A percentile compares a stretch with the other conserved stretches of the same genome.
Evolutionary conservation across 2,329 filamentous ascomycete species (phyloP).

Genomic region (Mycogone perniciosa): DNA sequence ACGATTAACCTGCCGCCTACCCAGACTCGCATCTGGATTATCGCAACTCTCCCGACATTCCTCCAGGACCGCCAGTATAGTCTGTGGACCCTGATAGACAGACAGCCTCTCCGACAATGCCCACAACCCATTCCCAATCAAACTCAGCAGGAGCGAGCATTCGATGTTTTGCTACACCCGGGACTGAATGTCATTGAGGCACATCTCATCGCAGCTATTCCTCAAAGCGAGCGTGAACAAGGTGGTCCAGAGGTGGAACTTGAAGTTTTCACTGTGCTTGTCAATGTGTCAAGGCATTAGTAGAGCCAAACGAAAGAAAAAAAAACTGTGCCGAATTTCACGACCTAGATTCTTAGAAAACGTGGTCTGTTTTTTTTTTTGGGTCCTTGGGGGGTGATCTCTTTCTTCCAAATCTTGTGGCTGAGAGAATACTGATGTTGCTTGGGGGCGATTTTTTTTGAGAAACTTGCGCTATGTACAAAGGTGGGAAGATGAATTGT

Average conservation of each 20-base stretch:
- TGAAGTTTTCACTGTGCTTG: slow-evolving; percentile 71
- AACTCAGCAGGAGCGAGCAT: slow-evolving; percentile 57
- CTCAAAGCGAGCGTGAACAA: slow-evolving; percentile 49
- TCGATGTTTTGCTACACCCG: slow-evolving; percentile 63
- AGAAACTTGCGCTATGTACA: too few relatives aligned
- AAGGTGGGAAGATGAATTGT: not conserved
- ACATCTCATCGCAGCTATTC: slow-evolving; percentile 67
- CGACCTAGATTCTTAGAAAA: not conserved
- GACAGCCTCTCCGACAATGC: slow-evolving; percentile 48
- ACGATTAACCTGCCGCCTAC: slow-evolving; percentile 63
- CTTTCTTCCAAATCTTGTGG: not conserved
- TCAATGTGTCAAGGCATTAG: slow-evolving; percentile 47
- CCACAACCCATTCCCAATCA: slow-evolving; percentile 48
- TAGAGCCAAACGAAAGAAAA: not conserved
- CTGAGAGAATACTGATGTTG: not conserved
- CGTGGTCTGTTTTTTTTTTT: not conserved
- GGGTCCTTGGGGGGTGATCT: not conserved
- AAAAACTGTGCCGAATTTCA: slow-evolving; percentile 15
- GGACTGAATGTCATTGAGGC: slow-evolving; percentile 76
- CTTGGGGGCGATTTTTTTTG: not conserved
- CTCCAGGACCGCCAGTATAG: slow-evolving; percentile 66
- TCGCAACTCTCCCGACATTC: slow-evolving; percentile 56
- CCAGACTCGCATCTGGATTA: slow-evolving; percentile 66
- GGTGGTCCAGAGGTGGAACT: slow-evolving; percentile 62
- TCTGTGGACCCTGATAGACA: slow-evolving; percentile 67